These are phyloP conservation scores for Heliosperma pusillum DNA, from an alignment of 148 eudicot species.

Conservation along the genomic window DNA sequence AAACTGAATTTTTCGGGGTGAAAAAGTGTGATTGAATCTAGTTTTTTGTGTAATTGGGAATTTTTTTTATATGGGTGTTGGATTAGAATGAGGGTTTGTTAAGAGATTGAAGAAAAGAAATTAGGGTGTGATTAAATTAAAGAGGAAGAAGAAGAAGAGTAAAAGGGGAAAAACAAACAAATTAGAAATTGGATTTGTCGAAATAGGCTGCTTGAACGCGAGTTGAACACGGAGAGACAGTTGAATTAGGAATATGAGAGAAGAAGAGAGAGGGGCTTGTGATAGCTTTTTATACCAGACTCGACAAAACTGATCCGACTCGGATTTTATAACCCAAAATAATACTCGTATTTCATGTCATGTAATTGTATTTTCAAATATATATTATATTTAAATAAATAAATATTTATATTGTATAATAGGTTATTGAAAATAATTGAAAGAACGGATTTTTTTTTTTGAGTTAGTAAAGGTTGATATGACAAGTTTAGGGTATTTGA, in stretches of 20 bases:
- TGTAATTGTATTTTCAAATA: no score
- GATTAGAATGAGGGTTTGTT: not conserved
- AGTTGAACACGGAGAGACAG: slow-evolving; percentile 81
- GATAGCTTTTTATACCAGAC: no score
- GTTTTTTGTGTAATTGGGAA: not conserved
- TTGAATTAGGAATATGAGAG: slow-evolving; percentile 33
- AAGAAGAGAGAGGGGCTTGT: not conserved
- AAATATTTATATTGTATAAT: no score
- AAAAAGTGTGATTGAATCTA: not conserved
- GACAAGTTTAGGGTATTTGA: no score
- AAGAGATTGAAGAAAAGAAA: not conserved
- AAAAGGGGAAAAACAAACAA: not conserved
- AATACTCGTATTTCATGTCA: no score
- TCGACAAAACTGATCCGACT: no score
- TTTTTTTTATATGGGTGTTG: no score
- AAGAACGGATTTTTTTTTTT: no score
- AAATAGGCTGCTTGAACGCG: slow-evolving; percentile 65
- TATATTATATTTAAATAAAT: no score
- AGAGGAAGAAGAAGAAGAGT: not conserved
- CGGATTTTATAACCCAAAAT: no score
- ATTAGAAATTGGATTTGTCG: slow-evolving; percentile 28
- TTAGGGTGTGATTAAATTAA: not conserved
- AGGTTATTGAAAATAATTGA: no score
- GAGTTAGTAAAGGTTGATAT: no score
- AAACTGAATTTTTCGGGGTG: not conserved